Evolutionary conservation across 345 rosid genomes (phyloP).

Genomic region (Pugionium dolabratum): DNA sequence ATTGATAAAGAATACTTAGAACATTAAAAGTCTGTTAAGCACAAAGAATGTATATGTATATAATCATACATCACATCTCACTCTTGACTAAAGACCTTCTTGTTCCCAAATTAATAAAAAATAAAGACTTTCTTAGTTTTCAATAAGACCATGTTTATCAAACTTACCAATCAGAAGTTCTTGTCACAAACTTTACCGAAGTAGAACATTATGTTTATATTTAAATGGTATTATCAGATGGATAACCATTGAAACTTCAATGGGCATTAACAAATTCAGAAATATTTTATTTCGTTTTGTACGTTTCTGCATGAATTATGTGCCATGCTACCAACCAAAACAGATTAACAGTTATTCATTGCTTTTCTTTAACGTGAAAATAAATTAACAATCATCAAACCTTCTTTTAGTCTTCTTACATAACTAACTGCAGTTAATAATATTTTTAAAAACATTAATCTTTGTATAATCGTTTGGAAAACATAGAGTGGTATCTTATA

Average conservation of each 20-base stretch:
- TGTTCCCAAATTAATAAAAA: too few relatives aligned
- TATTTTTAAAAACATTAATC: too few relatives aligned
- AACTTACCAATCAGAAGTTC: conserved; percentile 4
- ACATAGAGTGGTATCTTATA: too few relatives aligned
- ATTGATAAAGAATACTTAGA: too few relatives aligned
- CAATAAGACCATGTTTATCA: background rate
- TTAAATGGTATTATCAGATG: background rate
- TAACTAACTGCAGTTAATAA: too few relatives aligned
- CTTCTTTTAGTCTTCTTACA: too few relatives aligned
- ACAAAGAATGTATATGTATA: too few relatives aligned
- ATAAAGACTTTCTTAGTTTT: too few relatives aligned
- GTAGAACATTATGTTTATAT: background rate
- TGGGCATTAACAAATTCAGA: conserved; percentile 5
- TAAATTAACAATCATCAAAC: background rate
- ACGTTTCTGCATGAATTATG: conserved; percentile 24
- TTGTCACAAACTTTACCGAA: conserved; percentile 12
- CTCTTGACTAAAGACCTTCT: too few relatives aligned
- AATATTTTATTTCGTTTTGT: conserved; percentile 7
- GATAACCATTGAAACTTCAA: conserved; percentile 21
- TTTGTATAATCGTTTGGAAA: too few relatives aligned
- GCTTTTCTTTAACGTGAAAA: conserved; percentile 16
- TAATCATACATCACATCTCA: too few relatives aligned
- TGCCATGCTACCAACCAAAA: conserved; percentile 27
- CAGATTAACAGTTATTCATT: conserved; percentile 21
- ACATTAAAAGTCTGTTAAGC: too few relatives aligned